A percentile compares a stretch with the other conserved stretches of the same genome.
These are phyloP conservation scores for Colletotrichum lupini DNA, from an alignment of 2,329 filamentous ascomycete genomes.

Conservation along the genomic window DNA sequence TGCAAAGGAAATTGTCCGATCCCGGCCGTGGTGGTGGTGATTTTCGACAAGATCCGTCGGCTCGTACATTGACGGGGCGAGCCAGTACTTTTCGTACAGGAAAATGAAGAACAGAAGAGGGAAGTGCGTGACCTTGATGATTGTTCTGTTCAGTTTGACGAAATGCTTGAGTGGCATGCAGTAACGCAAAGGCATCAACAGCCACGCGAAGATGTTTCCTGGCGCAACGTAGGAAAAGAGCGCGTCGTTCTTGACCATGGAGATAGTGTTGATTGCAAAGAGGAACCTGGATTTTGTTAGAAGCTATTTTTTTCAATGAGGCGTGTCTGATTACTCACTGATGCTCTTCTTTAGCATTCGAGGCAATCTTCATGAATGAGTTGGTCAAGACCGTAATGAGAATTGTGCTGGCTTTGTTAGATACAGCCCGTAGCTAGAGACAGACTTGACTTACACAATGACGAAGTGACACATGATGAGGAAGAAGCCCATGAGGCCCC, in stretches of 20 bases:
- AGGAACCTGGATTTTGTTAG: constrained; percentile 68
- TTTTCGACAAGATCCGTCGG: constrained; percentile 88
- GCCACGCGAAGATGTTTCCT: constrained; percentile 90
- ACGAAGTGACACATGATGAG: constrained; percentile 96
- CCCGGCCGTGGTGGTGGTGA: constrained; percentile 62
- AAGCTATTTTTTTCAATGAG: neutral
- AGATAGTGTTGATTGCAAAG: constrained; percentile 96
- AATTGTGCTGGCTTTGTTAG: constrained; percentile 70
- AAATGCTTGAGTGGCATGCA: constrained; percentile 83
- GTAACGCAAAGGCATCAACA: constrained; percentile 85
- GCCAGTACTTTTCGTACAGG: constrained; percentile 83
- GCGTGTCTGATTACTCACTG: constrained; percentile 55
- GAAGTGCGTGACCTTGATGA: constrained; percentile 92
- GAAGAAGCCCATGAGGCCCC: constrained; percentile 80
- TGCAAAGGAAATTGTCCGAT: constrained; percentile 65
- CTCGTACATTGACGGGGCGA: constrained; percentile 81
- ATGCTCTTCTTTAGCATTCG: constrained; percentile 93
- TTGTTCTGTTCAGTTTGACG: constrained; percentile 85
- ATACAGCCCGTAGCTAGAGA: neutral
- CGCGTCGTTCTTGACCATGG: constrained; percentile 98
- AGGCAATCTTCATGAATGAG: constrained; percentile 94
- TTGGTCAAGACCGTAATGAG: constrained; percentile 96
- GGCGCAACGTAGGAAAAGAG: constrained; percentile 94
- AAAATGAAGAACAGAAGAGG: constrained; percentile 90
- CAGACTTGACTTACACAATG: constrained; percentile 69